Conservation (phyloP, 2,329 filamentous ascomycete genomes). For the Ustulina deusta region DNA sequence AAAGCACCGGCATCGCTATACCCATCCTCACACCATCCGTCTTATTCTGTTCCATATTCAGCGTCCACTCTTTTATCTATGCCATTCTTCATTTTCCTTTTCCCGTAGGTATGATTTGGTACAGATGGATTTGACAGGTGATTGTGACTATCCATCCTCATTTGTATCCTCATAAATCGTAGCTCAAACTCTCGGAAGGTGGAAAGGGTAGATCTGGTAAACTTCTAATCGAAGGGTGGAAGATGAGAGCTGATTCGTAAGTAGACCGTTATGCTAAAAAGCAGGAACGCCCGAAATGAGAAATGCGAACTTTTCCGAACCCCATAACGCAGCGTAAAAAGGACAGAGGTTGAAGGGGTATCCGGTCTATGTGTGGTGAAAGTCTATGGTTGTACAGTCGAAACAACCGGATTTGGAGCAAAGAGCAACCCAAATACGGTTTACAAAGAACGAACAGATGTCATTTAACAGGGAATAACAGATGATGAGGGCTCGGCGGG, state of each 20-base stretch:
- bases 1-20: conserved; percentile 35
- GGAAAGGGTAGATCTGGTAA: conserved; percentile 20
- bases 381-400: conserved; percentile 48
- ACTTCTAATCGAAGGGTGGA: conserved; percentile 28
- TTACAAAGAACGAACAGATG: conserved; percentile 24
- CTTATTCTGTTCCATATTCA: conserved; percentile 33
- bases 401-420: conserved; percentile 35
- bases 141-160: conserved; percentile 28
- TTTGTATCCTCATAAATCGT: conserved; percentile 38
- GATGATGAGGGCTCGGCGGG: background rate
- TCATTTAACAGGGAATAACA: conserved; percentile 23
- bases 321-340: conserved; percentile 44
- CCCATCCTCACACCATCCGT: conserved; percentile 29
- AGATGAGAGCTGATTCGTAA: conserved; percentile 30
- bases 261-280: conserved; percentile 46
- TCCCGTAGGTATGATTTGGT: conserved; percentile 26
- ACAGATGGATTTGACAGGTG: conserved; percentile 32
- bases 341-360: conserved; percentile 45
- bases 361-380: conserved; percentile 50
- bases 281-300: conserved; percentile 46
- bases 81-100: conserved; percentile 38
- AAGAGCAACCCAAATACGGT: conserved; percentile 15
- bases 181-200: conserved; percentile 27
- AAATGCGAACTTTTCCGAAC: conserved; percentile 49
- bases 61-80: conserved; percentile 33